Evolutionary conservation across 2,329 filamentous ascomycete species (phyloP), one percentile per base, ranked within the genome.

Genomic region (Byssochlamys sp.): DNA sequence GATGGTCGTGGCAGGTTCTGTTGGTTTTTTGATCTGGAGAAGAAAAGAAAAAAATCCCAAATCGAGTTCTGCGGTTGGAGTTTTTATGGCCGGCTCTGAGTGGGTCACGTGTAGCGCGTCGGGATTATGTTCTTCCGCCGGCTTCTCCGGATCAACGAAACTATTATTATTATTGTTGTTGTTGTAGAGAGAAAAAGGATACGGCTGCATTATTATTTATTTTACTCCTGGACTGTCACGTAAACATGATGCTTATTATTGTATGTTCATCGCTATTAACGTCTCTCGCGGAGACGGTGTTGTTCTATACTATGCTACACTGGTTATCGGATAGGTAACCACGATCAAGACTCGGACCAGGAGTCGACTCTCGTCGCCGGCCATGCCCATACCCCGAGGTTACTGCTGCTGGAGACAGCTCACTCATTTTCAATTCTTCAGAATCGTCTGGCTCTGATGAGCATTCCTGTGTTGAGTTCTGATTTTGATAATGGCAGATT

Each of bases 1-100:
- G 81, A 79, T 77, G 81, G 84, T 86, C 84, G 85, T 88, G 85
- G 85, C 85, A 81, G 80, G 81, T 76, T 81, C 80, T 76, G 81
- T 80, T 79, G 69, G 68, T 68, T 84, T 85, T 85, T 84, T 72
- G 73, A 73, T 68, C 66, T 81, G 72, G 74, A 73, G 71, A 74
- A 73, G 76, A 73, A 76, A 78, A 72, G 70, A 62, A 60, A 63
- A 64, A 61, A 58, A 57, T 51, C 35, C 12, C 39, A 45, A 45
- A 45, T 1, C 39, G 39, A 45, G 4, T 45, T 45, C n/a, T 45
- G n/a, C 14, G 11, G 11, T 19, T n/a, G 14, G 19, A 19, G n/a
- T 45, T 45, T 45, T 45, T 45, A 45, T 45, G 19, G 4, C 5
- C 27, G n/a, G 49, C 19, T 14, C 24, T 28, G 39, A 29, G 60